Evolutionary conservation across 345 rosid species (phyloP).

Genomic region (Syzygium aromaticum): DNA sequence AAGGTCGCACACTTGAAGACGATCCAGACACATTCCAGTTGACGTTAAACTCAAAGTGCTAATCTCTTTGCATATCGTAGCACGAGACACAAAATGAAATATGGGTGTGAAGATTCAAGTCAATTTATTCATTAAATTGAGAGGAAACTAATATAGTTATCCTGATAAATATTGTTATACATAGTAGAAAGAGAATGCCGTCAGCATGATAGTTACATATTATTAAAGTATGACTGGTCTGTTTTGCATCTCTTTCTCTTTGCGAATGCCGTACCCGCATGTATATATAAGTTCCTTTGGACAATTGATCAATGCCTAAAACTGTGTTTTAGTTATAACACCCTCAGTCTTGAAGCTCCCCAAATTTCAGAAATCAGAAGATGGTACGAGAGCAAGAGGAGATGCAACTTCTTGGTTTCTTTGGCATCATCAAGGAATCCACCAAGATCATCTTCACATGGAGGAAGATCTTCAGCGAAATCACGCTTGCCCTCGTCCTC

Average conservation of each 20-base stretch:
- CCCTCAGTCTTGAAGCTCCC: not conserved
- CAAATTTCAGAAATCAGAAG: not conserved
- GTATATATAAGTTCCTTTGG: not conserved
- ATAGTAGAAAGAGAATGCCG: not conserved
- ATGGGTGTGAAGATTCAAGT: not conserved
- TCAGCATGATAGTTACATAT: not conserved
- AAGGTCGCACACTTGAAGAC: not conserved
- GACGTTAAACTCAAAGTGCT: not conserved
- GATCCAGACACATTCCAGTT: not conserved
- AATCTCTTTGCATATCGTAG: not conserved
- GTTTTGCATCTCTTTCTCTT: not conserved
- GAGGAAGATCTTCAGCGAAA: conserved; percentile 37
- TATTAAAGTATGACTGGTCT: not conserved
- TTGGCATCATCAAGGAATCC: conserved; percentile 33
- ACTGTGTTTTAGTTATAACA: not conserved
- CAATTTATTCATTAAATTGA: not conserved
- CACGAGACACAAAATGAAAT: not conserved
- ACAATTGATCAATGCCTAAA: not conserved
- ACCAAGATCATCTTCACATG: conserved; percentile 35
- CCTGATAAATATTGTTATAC: not conserved
- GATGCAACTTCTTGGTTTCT: conserved; percentile 40
- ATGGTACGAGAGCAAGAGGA: conserved; percentile 27
- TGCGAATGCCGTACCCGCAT: not conserved
- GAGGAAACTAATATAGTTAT: not conserved
- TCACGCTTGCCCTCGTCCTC: conserved; percentile 29